Evolutionary conservation across 352 stramenopile genomes (phyloP).

Genomic region (Pythium chondricola): DNA sequence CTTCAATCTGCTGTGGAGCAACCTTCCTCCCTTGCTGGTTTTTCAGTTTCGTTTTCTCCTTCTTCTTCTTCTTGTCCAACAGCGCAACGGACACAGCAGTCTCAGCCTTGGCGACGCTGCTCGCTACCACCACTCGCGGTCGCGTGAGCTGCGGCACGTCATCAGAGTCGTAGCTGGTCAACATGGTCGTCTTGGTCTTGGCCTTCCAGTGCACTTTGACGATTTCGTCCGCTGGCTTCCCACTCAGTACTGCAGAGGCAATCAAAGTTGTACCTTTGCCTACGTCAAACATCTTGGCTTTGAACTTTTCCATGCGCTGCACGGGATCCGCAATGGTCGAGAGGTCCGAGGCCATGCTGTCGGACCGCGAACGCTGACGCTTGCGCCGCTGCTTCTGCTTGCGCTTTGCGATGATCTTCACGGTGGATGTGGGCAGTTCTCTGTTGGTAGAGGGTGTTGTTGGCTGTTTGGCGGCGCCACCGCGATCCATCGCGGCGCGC

Average conservation of each 20-base stretch:
- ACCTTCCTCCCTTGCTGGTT: conserved; percentile 17
- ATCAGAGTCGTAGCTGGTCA: conserved; percentile 5
- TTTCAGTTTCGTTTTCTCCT: conserved; percentile 13
- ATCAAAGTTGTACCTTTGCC: conserved; percentile 18
- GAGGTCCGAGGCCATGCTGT: conserved; percentile 19
- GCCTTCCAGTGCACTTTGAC: conserved; percentile 39
- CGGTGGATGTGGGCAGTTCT: background rate
- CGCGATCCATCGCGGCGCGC: conserved; percentile 9
- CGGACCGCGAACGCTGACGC: conserved; percentile 5
- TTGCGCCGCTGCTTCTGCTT: background rate
- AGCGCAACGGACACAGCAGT: too few relatives aligned
- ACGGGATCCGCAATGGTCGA: conserved; percentile 21
- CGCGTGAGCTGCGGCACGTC: conserved; percentile 12
- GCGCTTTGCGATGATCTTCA: background rate
- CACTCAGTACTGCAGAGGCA: background rate
- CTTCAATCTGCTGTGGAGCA: too few relatives aligned
- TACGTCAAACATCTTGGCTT: conserved; percentile 50
- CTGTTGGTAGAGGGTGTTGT: background rate
- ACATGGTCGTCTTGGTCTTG: conserved; percentile 21
- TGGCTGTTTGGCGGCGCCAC: background rate
- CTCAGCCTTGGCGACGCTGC: too few relatives aligned
- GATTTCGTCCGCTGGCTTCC: conserved; percentile 15
- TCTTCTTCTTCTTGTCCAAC: conserved; percentile 15
- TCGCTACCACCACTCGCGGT: background rate
- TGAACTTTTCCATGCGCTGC: conserved; percentile 43